phyloP scores from a whole-genome alignment of 805 yeast species.

The Pichia exigua region DNA sequence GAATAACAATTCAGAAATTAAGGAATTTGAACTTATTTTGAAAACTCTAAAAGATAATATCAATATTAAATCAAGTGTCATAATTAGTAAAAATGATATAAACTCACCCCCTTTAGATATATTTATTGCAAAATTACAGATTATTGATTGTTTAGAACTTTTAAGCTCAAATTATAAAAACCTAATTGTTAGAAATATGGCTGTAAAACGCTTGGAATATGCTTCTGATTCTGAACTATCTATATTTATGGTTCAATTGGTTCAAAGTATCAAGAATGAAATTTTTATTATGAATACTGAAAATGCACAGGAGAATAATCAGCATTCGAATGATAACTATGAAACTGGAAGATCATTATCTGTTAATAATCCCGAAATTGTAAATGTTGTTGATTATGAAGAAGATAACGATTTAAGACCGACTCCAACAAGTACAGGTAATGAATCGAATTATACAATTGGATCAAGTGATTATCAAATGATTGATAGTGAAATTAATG shows the following conservation, averaged over 20 bases:
- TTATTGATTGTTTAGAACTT: slow-evolving; percentile 53
- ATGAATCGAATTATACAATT: slow-evolving; percentile 20
- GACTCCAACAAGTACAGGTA: slow-evolving; percentile 5
- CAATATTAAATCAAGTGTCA: slow-evolving; percentile 1
- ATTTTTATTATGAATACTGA: slow-evolving; percentile 17
- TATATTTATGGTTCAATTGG: slow-evolving; percentile 78
- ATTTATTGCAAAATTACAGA: slow-evolving; percentile 27
- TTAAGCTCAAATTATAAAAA: slow-evolving; percentile 73
- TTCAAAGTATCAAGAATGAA: slow-evolving; percentile 86
- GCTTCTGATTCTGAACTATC: slow-evolving; percentile 78
- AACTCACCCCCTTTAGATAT: slow-evolving; percentile 16
- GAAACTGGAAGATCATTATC: slow-evolving; percentile 8
- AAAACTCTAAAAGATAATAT: slow-evolving; percentile 19
- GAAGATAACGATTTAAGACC: slow-evolving; percentile 3
- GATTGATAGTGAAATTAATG: slow-evolving; percentile 18
- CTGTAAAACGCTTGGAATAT: slow-evolving; percentile 71
- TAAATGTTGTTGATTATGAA: slow-evolving; percentile 9
- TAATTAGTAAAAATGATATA: background rate
- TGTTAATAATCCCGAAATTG: slow-evolving; percentile 4
- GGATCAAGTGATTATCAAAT: slow-evolving; percentile 29
- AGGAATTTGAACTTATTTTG: slow-evolving; percentile 53
- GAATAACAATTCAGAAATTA: slow-evolving; percentile 74
- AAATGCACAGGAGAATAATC: background rate
- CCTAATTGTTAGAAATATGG: slow-evolving; percentile 70
- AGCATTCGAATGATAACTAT: background rate